phyloP scores from a whole-genome alignment of 2,329 filamentous ascomycete genomes.

The Coniochaeta sp. region DNA sequence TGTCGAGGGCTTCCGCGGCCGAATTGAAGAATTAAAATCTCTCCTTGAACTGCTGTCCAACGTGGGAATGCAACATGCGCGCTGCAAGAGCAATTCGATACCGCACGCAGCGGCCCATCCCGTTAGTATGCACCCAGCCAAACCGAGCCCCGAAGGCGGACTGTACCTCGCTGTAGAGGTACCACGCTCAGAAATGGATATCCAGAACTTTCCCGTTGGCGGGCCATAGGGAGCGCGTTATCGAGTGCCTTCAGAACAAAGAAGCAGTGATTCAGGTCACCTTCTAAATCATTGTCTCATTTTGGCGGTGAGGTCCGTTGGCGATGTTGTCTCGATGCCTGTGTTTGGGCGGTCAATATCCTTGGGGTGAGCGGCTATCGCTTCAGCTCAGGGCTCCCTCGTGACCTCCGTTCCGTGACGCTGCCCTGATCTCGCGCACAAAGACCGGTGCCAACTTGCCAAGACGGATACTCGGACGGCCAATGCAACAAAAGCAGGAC shows the following conservation, averaged over 20 bases:
- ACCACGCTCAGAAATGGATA: neutral
- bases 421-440: no score
- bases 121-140: conserved; percentile 9
- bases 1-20: neutral
- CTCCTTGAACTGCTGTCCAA: neutral
- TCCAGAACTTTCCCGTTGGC: no score
- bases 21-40: neutral
- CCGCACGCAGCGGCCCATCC: conserved; percentile 16
- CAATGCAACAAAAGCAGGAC: neutral
- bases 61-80: conserved; percentile 6
- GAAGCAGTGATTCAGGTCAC: no score
- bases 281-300: neutral
- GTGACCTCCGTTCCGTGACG: no score
- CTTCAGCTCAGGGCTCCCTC: neutral
- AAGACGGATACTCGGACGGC: conserved; percentile 1
- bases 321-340: no score
- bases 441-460: conserved; percentile 3
- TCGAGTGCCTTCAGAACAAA: no score
- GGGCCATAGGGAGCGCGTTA: no score
- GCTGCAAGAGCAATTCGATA: conserved; percentile 8
- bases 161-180: neutral
- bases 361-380: neutral
- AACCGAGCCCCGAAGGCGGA: neutral
- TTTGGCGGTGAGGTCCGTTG: neutral
- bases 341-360: neutral